These are phyloP conservation scores for Symbiodinium natans DNA, from an alignment of 73 alveolate genomes.

Conservation along the genomic window DNA sequence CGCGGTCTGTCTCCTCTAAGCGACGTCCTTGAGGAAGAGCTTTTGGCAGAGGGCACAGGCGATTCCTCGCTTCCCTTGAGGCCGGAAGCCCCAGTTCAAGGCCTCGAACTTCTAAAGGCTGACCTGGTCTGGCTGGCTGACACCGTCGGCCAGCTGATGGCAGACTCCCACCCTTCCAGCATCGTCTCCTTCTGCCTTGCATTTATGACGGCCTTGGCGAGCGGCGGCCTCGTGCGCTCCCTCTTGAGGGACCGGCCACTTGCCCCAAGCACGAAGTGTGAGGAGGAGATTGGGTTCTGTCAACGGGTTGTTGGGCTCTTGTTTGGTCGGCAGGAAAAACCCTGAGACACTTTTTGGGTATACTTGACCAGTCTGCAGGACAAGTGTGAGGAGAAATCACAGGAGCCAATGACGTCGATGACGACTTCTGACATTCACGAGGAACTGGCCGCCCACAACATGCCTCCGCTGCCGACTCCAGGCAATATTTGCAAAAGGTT, in stretches of 20 bases:
- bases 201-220: background rate
- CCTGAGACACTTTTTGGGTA: background rate
- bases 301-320: background rate
- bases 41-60: background rate
- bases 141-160: background rate
- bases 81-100: background rate
- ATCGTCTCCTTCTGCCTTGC: background rate
- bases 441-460: too few species aligned
- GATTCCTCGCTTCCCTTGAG: background rate
- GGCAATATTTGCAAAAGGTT: background rate
- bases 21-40: background rate
- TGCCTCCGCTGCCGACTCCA: background rate
- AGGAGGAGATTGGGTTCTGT: background rate
- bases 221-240: background rate
- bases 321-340: too few species aligned
- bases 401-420: too few species aligned
- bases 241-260: background rate
- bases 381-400: too few species aligned
- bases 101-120: background rate
- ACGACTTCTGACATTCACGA: too few species aligned
- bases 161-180: background rate
- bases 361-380: too few species aligned
- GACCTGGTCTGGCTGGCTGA: background rate
- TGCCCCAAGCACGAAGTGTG: background rate
- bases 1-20: background rate